Evolutionary conservation across 208 protist species (phyloP).

Genomic region (Acanthamoeba castellanii): DNA sequence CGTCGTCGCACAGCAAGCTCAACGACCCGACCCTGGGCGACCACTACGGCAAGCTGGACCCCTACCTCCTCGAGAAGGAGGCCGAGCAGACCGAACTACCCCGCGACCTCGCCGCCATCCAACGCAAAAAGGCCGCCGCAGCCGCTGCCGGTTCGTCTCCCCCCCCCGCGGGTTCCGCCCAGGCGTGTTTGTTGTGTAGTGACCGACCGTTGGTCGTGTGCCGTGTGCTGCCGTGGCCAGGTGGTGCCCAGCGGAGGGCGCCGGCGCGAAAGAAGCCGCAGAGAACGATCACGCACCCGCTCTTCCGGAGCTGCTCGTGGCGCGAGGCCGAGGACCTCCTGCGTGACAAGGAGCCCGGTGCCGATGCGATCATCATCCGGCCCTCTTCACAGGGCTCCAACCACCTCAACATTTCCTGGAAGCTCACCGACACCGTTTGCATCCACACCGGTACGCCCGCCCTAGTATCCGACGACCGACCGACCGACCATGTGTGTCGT

Average conservation of each 20-base stretch:
- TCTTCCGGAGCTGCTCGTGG: conserved; percentile 20
- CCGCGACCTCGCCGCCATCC: neutral
- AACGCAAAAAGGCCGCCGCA: conserved; percentile 13
- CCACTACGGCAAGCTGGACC: neutral
- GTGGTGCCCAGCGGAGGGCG: neutral
- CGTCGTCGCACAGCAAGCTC: conserved; percentile 17
- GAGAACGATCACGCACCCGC: conserved; percentile 2
- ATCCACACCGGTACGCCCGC: conserved; percentile 6
- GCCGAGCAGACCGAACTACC: conserved; percentile 1
- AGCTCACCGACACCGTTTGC: conserved; percentile 32
- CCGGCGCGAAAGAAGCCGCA: neutral
- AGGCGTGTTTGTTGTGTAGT: neutral
- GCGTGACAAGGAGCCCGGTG: neutral
- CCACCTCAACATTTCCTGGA: conserved; percentile 47
- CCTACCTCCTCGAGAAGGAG: conserved; percentile 13
- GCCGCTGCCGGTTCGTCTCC: neutral
- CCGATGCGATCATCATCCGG: conserved; percentile 30
- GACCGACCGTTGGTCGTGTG: neutral
- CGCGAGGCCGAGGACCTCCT: conserved; percentile 37
- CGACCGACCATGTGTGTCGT: too few relatives aligned
- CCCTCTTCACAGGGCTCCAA: conserved; percentile 9
- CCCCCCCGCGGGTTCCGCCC: too few relatives aligned
- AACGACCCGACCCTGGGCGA: neutral
- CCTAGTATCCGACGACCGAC: too few relatives aligned
- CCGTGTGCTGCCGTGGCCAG: neutral